Evolutionary conservation across 768 basidiomycete genomes (phyloP).

Genomic region (Mrakia frigida): DNA sequence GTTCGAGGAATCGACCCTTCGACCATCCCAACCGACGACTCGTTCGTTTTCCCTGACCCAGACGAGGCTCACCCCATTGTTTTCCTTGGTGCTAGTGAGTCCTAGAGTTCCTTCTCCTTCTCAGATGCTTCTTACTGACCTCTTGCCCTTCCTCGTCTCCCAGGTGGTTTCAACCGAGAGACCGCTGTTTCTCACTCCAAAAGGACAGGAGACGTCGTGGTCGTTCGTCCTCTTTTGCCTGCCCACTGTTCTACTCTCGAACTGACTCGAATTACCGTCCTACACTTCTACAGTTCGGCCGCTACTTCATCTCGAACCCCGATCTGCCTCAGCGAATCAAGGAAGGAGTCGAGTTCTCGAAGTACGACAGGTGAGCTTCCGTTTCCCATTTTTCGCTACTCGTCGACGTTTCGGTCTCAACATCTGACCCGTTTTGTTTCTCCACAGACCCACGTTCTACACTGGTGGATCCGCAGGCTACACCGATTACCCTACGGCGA

Average conservation of each 20-base stretch:
- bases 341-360: slow-evolving; percentile 13
- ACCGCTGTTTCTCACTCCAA: slow-evolving; percentile 30
- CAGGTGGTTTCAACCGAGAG: slow-evolving; percentile 28
- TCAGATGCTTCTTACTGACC: no score
- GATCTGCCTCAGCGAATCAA: slow-evolving; percentile 35
- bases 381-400: no score
- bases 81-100: slow-evolving; percentile 31
- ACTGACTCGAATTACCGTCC: no score
- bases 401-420: no score
- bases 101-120: no score
- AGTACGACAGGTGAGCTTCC: slow-evolving; percentile 34
- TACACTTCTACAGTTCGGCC: slow-evolving; percentile 22
- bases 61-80: slow-evolving; percentile 29
- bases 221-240: not conserved
- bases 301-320: slow-evolving; percentile 36
- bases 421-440: no score
- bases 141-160: no score
- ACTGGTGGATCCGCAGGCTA: slow-evolving; percentile 35
- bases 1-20: slow-evolving; percentile 34
- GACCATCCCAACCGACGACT: slow-evolving; percentile 1
- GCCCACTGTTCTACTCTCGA: no score
- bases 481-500: slow-evolving; percentile 30
- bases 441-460: slow-evolving; percentile 32
- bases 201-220: slow-evolving; percentile 34
- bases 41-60: slow-evolving; percentile 32